Evolutionary conservation across 345 rosid species (phyloP), one percentile per base, ranked within the genome.

Genomic region (Citrus mangshanensis): DNA sequence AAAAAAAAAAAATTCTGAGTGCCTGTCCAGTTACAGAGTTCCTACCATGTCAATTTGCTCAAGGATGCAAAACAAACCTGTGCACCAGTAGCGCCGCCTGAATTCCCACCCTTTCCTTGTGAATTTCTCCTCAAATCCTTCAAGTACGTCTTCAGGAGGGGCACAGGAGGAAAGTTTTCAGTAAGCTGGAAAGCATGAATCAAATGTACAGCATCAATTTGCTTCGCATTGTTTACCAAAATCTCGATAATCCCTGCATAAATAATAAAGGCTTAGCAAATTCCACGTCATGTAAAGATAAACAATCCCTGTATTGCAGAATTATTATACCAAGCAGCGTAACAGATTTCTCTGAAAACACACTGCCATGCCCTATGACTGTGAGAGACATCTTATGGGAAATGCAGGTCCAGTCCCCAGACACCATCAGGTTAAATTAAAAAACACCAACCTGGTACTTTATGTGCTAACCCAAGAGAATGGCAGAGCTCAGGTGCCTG

Each of bases 401-500:
- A 77, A 59, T 54, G 79, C 64, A 38, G 79, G 78, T 76, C 82
- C 65, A 59, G 58, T 77, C 83, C 84, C 86, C 80, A 76, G 69
- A 84, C 24, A 78, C 77, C 76, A 80, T 81, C 83, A 56, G 89
- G 89, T 82, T 79, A 82, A 84, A 16, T 74, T 78, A 77, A 73
- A 79, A 87, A 79, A 90, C 80, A 84, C 91, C 86, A 84, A 90
- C 94, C 94, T 90, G 92, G 88, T 84, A 85, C 88, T 87, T 89
- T 89, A 59, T 85, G 87, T 83, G 87, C 79, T 84, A 90, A 81
- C 67, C 91, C 92, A 83, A 90, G 87, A 79, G 91, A 85, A 75
- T 77, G 84, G 87, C 91, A 89, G 72, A 89, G 89, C 87, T 86
- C 88, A 86, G 91, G 87, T 79, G 94, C 85, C 84, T 86, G 91